Evolutionary conservation across 768 basidiomycete species (phyloP).

Genomic region (Hygrocybe punicea): DNA sequence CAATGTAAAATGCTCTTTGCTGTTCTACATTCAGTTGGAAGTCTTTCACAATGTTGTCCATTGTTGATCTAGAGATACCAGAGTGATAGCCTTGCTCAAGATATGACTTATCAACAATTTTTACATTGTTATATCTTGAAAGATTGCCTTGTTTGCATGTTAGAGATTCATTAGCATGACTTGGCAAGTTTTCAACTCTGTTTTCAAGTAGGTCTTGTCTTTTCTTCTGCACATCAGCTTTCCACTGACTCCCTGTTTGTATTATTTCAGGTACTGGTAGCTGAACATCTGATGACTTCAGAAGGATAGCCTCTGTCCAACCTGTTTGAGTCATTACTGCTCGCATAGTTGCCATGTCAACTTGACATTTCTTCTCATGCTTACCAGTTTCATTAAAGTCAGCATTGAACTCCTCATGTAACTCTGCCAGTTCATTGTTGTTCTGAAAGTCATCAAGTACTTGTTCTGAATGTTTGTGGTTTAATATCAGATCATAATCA

Average conservation of each 20-base stretch:
- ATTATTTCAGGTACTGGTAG: background rate
- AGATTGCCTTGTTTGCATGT: background rate
- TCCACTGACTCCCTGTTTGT: slow-evolving; percentile 10
- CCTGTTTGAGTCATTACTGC: slow-evolving; percentile 1
- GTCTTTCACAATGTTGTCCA: slow-evolving; percentile 15
- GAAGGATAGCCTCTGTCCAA: background rate
- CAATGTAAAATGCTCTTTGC: slow-evolving; percentile 28
- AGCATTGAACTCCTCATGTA: background rate
- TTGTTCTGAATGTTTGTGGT: no score
- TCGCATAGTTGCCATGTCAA: slow-evolving; percentile 1
- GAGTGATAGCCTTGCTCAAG: background rate
- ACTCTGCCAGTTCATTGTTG: background rate
- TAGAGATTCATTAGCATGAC: background rate
- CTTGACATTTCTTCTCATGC: background rate
- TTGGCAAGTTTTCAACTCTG: background rate
- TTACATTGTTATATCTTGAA: slow-evolving; percentile 10
- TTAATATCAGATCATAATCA: no score
- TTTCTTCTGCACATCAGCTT: slow-evolving; percentile 5
- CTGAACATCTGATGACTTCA: no score
- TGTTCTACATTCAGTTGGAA: slow-evolving; percentile 20
- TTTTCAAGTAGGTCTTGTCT: slow-evolving; percentile 8
- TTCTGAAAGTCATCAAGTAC: no score
- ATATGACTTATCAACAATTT: slow-evolving; percentile 24
- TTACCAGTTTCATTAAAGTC: background rate
- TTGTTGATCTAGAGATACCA: slow-evolving; percentile 9